Conservation (phyloP, 305 asterid species). For the Lippia alba region DNA sequence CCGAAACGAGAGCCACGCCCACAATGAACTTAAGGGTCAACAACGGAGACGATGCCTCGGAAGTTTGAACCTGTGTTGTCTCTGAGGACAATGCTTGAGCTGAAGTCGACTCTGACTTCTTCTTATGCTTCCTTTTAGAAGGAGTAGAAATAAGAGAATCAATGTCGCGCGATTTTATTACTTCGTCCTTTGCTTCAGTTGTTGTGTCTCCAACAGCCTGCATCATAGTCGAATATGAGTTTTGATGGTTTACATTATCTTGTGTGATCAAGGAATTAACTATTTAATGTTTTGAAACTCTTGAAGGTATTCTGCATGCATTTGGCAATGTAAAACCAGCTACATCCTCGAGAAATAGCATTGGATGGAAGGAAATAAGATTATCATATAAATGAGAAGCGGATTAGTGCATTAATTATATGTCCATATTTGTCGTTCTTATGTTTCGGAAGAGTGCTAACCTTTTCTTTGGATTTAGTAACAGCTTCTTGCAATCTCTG, state of each 20-base stretch:
- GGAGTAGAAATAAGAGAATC: constrained; percentile 48
- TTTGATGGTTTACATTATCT: background rate
- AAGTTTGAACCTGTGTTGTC: constrained; percentile 38
- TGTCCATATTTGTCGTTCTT: background rate
- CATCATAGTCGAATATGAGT: constrained; percentile 19
- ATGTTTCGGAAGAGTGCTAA: constrained; percentile 26
- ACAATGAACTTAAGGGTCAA: constrained; percentile 45
- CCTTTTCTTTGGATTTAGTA: constrained; percentile 61
- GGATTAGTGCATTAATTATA: background rate
- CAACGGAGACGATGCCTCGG: constrained; percentile 44
- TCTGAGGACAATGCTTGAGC: constrained; percentile 45
- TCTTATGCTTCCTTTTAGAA: constrained; percentile 63
- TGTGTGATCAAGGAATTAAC: too few relatives aligned
- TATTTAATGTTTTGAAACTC: too few relatives aligned
- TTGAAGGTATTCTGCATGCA: too few relatives aligned
- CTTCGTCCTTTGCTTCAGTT: constrained; percentile 47
- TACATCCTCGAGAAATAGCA: too few relatives aligned
- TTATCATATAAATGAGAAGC: too few relatives aligned
- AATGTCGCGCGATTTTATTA: constrained; percentile 55
- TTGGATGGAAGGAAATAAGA: too few relatives aligned
- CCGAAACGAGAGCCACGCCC: constrained; percentile 65
- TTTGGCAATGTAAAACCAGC: too few relatives aligned
- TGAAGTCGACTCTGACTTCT: constrained; percentile 49
- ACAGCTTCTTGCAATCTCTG: constrained; percentile 58
- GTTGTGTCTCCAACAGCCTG: constrained; percentile 46